phyloP scores from a whole-genome alignment of 768 basidiomycete genomes.

The Leccinellum rugosiceps region DNA sequence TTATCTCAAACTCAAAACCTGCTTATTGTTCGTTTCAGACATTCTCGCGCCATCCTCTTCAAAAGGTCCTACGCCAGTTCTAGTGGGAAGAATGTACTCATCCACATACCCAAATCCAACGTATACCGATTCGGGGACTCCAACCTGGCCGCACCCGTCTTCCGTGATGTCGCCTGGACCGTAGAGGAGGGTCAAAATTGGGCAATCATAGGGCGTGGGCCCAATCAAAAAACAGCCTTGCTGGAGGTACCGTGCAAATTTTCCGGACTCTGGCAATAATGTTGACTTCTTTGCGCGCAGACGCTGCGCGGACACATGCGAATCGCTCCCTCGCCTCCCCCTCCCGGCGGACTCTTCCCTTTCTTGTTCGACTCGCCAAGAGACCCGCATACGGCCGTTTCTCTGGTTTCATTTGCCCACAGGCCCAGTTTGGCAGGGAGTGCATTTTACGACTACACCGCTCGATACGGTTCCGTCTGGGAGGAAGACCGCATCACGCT shows the following conservation, averaged over 20 bases:
- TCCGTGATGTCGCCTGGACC: conserved; percentile 56
- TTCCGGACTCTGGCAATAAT: neutral
- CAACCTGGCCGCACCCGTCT: conserved; percentile 43
- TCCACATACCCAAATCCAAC: conserved; percentile 47
- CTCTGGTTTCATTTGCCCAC: conserved; percentile 67
- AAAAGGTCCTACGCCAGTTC: conserved; percentile 7
- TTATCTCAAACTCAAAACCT: neutral
- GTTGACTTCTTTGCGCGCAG: conserved; percentile 32
- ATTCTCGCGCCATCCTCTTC: neutral
- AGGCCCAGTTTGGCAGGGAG: conserved; percentile 53
- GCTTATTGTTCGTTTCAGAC: neutral
- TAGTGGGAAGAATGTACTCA: conserved; percentile 12
- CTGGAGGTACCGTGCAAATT: conserved; percentile 50
- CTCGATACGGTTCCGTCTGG: conserved; percentile 83
- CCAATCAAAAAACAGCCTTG: conserved; percentile 57
- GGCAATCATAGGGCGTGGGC: conserved; percentile 69
- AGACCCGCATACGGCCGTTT: conserved; percentile 50
- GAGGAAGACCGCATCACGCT: conserved; percentile 83
- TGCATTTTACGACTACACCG: conserved; percentile 90
- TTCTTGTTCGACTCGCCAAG: conserved; percentile 45
- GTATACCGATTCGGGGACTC: conserved; percentile 61
- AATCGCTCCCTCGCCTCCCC: conserved; percentile 57
- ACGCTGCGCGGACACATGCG: conserved; percentile 70
- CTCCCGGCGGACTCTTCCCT: conserved; percentile 75
- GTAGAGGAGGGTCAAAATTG: conserved; percentile 63